These are phyloP conservation scores for Fusarium sororula DNA, from an alignment of 2,329 filamentous ascomycete genomes.

Conservation along the genomic window DNA sequence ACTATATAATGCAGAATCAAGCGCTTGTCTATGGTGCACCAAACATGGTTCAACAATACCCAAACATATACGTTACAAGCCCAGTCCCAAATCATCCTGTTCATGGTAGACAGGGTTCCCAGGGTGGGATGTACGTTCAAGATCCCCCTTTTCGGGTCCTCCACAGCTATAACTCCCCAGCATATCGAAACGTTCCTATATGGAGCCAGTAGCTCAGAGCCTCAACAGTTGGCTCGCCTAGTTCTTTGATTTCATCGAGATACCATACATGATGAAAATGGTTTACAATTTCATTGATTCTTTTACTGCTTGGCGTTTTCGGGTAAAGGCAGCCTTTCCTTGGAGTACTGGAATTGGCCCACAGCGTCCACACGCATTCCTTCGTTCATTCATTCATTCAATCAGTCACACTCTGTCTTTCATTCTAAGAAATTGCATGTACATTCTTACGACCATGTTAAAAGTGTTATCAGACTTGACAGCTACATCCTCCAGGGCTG, in stretches of 20 bases:
- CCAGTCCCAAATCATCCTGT: conserved; percentile 3
- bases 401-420: conserved; percentile 18
- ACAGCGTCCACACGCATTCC: conserved; percentile 37
- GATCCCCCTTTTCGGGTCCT: conserved; percentile 60
- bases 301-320: conserved; percentile 24
- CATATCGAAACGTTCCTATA: conserved; percentile 64
- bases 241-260: conserved; percentile 21
- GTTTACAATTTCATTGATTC: conserved; percentile 11
- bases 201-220: conserved; percentile 54
- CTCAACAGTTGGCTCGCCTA: background rate
- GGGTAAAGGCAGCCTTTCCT: conserved; percentile 30
- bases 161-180: conserved; percentile 68
- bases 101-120: conserved; percentile 26
- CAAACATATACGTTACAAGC: conserved; percentile 27
- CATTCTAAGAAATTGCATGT: conserved; percentile 20
- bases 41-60: conserved; percentile 33
- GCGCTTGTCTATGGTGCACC: conserved; percentile 28
- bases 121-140: conserved; percentile 26
- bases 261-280: conserved; percentile 30
- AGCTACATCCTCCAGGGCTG: background rate
- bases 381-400: background rate
- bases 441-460: conserved; percentile 1
- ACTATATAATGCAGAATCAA: conserved; percentile 34
- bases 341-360: conserved; percentile 11
- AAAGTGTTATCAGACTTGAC: conserved; percentile 13